A percentile compares a stretch with the other conserved stretches of the same genome.
Evolutionary conservation across 2,329 filamentous ascomycete species (phyloP).

Genomic region (Pestalotiopsis fici): DNA sequence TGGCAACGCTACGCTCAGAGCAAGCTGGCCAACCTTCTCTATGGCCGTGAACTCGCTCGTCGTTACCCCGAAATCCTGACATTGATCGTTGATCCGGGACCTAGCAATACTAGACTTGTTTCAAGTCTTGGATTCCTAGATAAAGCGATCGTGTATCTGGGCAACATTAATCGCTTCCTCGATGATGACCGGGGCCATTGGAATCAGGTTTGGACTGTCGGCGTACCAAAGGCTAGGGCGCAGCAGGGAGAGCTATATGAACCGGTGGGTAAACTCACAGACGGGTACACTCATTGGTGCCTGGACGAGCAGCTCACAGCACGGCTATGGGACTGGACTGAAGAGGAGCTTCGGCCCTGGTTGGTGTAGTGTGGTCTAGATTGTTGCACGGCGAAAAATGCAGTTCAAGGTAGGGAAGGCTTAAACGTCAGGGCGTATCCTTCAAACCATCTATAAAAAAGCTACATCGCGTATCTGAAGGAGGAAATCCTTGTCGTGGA

Average conservation of each 20-base stretch:
- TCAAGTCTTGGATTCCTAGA: slow-evolving; percentile 7
- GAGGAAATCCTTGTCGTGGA: no score
- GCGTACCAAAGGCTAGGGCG: slow-evolving; percentile 19
- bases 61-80: slow-evolving; percentile 35
- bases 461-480: no score
- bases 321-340: slow-evolving; percentile 31
- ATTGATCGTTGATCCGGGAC: slow-evolving; percentile 40
- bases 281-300: slow-evolving; percentile 15
- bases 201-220: slow-evolving; percentile 37
- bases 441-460: no score
- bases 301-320: slow-evolving; percentile 23
- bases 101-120: slow-evolving; percentile 35
- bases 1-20: slow-evolving; percentile 37
- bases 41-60: slow-evolving; percentile 37
- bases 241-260: slow-evolving; percentile 35
- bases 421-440: no score
- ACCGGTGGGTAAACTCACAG: slow-evolving; percentile 17
- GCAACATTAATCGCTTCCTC: neutral
- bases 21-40: slow-evolving; percentile 41
- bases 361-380: neutral
- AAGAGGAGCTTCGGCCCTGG: slow-evolving; percentile 22
- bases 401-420: no score
- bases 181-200: neutral
- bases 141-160: slow-evolving; percentile 16
- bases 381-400: no score